Conservation (phyloP, 164 flowering plant genomes). For the Protea cynaroides region DNA sequence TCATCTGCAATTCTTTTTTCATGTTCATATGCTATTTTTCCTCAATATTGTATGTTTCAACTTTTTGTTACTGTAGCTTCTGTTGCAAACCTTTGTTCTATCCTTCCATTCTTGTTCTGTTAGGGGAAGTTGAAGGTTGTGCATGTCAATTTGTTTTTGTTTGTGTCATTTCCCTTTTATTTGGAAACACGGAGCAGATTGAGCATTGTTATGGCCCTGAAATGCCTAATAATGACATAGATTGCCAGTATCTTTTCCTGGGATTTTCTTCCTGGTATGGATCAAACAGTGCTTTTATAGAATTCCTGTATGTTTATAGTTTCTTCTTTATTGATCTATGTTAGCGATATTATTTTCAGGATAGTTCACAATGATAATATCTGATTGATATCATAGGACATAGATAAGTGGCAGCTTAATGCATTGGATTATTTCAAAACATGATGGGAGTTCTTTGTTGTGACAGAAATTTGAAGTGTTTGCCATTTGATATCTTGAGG, state of each 20-base stretch:
- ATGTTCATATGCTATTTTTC: neutral
- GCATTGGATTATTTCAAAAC: neutral
- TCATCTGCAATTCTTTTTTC: neutral
- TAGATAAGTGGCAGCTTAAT: neutral
- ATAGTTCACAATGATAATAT: neutral
- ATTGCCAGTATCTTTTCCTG: neutral
- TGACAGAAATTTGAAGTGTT: neutral
- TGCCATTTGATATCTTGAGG: constrained; percentile 9
- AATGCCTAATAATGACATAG: neutral
- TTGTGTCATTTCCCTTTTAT: neutral
- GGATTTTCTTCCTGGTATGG: neutral
- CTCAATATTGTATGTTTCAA: neutral
- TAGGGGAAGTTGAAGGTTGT: no score
- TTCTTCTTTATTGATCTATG: neutral
- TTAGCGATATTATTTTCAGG: neutral
- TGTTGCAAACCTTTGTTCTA: neutral
- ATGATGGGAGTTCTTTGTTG: neutral
- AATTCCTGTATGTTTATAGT: neutral
- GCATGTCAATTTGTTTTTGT: neutral
- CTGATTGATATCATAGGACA: neutral
- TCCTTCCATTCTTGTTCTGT: neutral
- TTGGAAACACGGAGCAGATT: neutral
- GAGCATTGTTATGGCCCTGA: neutral
- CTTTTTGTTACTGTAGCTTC: neutral
- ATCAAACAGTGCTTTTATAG: neutral